Evolutionary conservation across 129 eudicot genomes (phyloP), one percentile per base, ranked within the genome.

Genomic region (Scalesia atractyloides): DNA sequence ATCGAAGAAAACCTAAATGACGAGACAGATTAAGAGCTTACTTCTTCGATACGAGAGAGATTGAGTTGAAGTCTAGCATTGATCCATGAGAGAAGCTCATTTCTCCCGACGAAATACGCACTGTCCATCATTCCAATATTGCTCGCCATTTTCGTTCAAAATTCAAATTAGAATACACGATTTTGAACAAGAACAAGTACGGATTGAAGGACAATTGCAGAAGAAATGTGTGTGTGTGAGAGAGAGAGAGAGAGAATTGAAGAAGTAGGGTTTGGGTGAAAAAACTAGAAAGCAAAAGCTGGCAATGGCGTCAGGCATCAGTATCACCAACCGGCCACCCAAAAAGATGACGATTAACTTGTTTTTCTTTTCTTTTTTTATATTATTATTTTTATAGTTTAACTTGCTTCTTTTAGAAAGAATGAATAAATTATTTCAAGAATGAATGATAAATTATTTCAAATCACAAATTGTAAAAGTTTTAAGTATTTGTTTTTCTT

Each of bases 81-180:
- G 77, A 94, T 86, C 99, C 99, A 94, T 0, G 91, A 64, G 10
- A 94, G 81, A 70, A 94, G 83, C 80, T 90, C 99, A 72, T 88
- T 90, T 79, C 99, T 81, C 10, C 99, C 99, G 63, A 94, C 99
- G 34, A 94, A 94, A 75, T 94, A 94, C 5, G 99, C 99, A 65
- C 97, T 79, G 22, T 94, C 97, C 99, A 94, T 94, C 73, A 90
- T 94, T 75, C 99, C 99, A 8, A 94, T 90, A 41, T 88, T 93
- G 51, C 87, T 71, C 20, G 99, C 91, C 99, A 94, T 92, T 26
- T 9, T 16, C 12, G 13, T 78, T 52, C 16, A 63, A 16, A 77
- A 36, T 62, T 61, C 15, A 13, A 46, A 58, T 15, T 30, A 65
- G 9, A 5, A n/a, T 7, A 50, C 26, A 7, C 24, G n/a, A 19